Conservation (phyloP, 2,329 filamentous ascomycete species). For the Penicillium freii region DNA sequence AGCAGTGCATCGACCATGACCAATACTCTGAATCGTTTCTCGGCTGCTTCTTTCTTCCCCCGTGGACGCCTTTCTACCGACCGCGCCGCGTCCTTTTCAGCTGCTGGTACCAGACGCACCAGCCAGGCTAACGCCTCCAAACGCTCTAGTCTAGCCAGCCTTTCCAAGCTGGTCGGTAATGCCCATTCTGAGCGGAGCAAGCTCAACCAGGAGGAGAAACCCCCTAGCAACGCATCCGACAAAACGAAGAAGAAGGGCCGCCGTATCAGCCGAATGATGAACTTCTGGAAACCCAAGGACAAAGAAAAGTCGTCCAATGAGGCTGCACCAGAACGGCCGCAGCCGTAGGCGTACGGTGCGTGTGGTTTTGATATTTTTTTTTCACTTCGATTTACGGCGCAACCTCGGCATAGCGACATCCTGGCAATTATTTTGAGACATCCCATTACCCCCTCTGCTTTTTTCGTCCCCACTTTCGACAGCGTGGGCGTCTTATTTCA, state of each 20-base stretch:
- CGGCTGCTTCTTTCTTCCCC: conserved; percentile 41
- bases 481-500: conserved; percentile 13
- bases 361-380: conserved; percentile 19
- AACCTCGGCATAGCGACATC: conserved; percentile 30
- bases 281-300: conserved; percentile 51
- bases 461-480: conserved; percentile 5
- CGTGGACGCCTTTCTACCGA: conserved; percentile 45
- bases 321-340: conserved; percentile 22
- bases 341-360: conserved; percentile 19
- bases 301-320: conserved; percentile 36
- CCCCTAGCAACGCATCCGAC: conserved; percentile 40
- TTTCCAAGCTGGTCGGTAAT: conserved; percentile 48
- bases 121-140: conserved; percentile 44
- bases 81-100: conserved; percentile 46
- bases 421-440: conserved; percentile 16
- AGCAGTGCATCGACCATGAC: conserved; percentile 51
- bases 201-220: conserved; percentile 46
- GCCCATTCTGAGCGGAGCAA: conserved; percentile 47
- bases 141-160: conserved; percentile 49
- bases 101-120: conserved; percentile 38
- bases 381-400: conserved; percentile 24
- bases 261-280: conserved; percentile 49
- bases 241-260: conserved; percentile 45
- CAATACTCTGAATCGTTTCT: conserved; percentile 44
- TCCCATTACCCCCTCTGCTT: conserved; percentile 7